Percentiles rank a stretch among this genome's conserved stretches.
Evolutionary conservation across 2,329 filamentous ascomycete genomes (phyloP).

Genomic region (Daldinia sp.): DNA sequence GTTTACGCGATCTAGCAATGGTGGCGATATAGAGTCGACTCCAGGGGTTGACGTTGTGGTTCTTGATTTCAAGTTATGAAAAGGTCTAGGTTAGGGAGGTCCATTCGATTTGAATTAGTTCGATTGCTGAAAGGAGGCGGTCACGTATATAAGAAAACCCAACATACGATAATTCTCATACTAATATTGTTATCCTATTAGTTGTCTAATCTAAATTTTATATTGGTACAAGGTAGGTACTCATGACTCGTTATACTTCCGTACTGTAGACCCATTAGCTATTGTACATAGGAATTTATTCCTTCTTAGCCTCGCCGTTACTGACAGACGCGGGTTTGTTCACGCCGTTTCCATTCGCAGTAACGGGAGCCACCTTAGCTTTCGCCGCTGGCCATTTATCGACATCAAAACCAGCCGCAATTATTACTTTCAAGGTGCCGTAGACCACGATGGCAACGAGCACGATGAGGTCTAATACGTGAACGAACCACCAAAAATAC

Average conservation of each 20-base stretch:
- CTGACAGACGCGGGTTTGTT: slow-evolving; percentile 10
- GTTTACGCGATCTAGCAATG: slow-evolving; percentile 41
- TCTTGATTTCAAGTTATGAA: slow-evolving; percentile 48
- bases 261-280: background rate
- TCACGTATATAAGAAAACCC: background rate
- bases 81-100: background rate
- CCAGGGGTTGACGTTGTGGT: slow-evolving; percentile 45
- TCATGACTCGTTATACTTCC: slow-evolving; percentile 31
- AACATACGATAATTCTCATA: background rate
- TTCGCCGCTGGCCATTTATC: slow-evolving; percentile 33
- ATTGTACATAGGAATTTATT: slow-evolving; percentile 22
- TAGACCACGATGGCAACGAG: slow-evolving; percentile 47
- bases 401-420: slow-evolving; percentile 33
- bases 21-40: slow-evolving; percentile 7
- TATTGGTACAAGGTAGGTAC: slow-evolving; percentile 26
- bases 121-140: background rate
- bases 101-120: background rate
- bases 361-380: background rate
- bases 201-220: slow-evolving; percentile 18
- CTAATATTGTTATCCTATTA: slow-evolving; percentile 16
- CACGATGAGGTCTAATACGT: slow-evolving; percentile 71
- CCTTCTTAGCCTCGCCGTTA: slow-evolving; percentile 34
- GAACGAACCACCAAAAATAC: slow-evolving; percentile 93
- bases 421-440: slow-evolving; percentile 34
- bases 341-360: background rate